Conservation (phyloP, 257 asterid genomes). For the Scutellaria barbata region DNA sequence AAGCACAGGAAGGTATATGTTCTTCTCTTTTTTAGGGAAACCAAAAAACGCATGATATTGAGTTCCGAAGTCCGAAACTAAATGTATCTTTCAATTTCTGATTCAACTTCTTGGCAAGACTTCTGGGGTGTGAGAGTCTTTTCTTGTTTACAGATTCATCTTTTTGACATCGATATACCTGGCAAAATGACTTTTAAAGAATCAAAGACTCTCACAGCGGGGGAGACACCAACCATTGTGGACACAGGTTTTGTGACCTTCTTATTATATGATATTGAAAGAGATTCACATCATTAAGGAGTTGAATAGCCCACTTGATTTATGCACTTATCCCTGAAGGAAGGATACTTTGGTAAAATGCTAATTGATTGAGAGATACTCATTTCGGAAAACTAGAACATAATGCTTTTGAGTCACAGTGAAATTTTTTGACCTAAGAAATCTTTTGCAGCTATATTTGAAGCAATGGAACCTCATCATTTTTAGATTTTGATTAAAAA, state of each 20-base stretch:
- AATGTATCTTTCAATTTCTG: not conserved
- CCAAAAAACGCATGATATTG: not conserved
- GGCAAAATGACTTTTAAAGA: slow-evolving; percentile 82
- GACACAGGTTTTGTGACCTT: slow-evolving; percentile 70
- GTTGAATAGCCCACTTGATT: slow-evolving; percentile 12
- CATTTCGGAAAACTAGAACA: not conserved
- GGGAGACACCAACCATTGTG: slow-evolving; percentile 79
- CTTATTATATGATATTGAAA: slow-evolving; percentile 18
- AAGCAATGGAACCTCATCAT: slow-evolving; percentile 9
- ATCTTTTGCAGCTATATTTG: not conserved
- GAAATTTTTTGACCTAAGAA: not conserved
- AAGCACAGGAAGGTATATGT: slow-evolving; percentile 74
- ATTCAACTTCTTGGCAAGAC: slow-evolving; percentile 21
- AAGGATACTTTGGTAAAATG: slow-evolving; percentile 10
- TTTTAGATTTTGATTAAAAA: not conserved
- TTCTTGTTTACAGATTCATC: slow-evolving; percentile 68
- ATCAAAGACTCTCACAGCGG: slow-evolving; percentile 84
- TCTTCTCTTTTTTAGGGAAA: slow-evolving; percentile 6
- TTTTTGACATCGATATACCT: slow-evolving; percentile 87
- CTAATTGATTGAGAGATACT: slow-evolving; percentile 28
- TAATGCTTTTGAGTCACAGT: slow-evolving; percentile 19
- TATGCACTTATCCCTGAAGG: slow-evolving; percentile 16
- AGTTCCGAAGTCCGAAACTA: slow-evolving; percentile 22
- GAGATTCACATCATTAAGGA: slow-evolving; percentile 24
- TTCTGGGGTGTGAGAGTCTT: slow-evolving; percentile 22